Evolutionary conservation across 257 asterid genomes (phyloP), one percentile per base, ranked within the genome.

Genomic region (Penstemon newberryi): DNA sequence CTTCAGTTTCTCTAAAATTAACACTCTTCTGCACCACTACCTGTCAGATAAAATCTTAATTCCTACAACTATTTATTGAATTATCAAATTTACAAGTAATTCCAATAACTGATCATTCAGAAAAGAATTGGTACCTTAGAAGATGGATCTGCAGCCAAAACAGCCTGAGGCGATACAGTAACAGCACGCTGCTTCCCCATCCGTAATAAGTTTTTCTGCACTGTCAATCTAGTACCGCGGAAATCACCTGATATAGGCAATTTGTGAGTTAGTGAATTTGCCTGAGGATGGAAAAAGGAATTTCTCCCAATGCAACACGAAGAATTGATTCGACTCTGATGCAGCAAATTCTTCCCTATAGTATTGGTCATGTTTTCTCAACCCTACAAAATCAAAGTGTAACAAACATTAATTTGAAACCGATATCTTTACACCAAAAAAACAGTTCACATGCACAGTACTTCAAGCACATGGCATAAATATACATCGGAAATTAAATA

Each of bases 281-380:
- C 91, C 91, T 85, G 89, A 51, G 77, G 69, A 63, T 85, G 80
- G 76, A 78, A 76, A 75, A 90, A 85, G 61, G 96, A 65, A 77
- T 83, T 93, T 56, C 95, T 86, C 62, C 91, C 79, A 75, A 73
- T 66, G 73, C 82, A 84, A 71, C 84, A 42, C 57, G 86, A 84
- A 67, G 82, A 71, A 82, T 79, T 80, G 71, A 82, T 85, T 83
- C 90, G 84, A 77, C 86, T 82, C 84, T 77, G 95, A 74, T 79
- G 88, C 83, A 84, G 77, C 89, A 85, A 83, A 81, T 85, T 87
- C 85, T 89, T 89, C 90, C 97, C 85, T 41, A 91, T 68, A 42
- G 91, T 56, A 74, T 74, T 89, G 77, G 89, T 91, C 99, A 91
- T 90, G 61, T 51, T 76, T 75, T 70, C 61, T 72, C 79, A 75